Evolutionary conservation across 2,329 filamentous ascomycete species (phyloP), one percentile per base, ranked within the genome.

Genomic region (Fusarium avenaceum): DNA sequence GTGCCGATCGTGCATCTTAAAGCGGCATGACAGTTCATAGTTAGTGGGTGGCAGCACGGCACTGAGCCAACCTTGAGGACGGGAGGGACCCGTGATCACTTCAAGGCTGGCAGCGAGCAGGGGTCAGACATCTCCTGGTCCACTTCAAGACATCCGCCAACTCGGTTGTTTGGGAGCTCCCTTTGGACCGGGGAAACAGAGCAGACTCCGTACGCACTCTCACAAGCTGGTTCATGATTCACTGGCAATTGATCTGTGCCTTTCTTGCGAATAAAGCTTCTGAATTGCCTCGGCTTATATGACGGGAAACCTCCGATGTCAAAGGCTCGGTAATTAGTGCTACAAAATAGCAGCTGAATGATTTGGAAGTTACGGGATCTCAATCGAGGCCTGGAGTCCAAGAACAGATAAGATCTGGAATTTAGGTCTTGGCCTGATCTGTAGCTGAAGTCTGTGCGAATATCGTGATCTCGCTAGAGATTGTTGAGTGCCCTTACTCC

Each of bases 151-250:
- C 72, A 67, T 58, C 69, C 69, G 61, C 59, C 71, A 66, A 53
- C 63, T 74, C 50, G 70, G 71, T 66, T 67, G 57, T 39, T 67
- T 57, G 48, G 57, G 56, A 57, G 61, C 55, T 57, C 71, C 71
- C 69, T 63, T 73, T 73, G 51, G 67, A 47, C 71, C 69, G 71
- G 71, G 67, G 67, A 61, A 57, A 47, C 40, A 58, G 35, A 44
- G 26, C 17, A 58, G 50, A 69, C 57, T 70, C 66, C 63, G 53
- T 57, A 22, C 9, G 24, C 24, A 24, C 24, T 55, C 57, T 30
- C 28, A 33, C 39, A 55, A 35, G 35, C 39, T 35, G 55, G 48
- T 56, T 68, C 59, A 28, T 20, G 54, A 46, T 39, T 43, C 44
- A 44, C 43, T 52, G 43, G 65, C 35, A 54, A 63, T 63, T 40